Percentiles rank a stretch among this genome's conserved stretches.
phyloP scores from a whole-genome alignment of 768 basidiomycete species.

The Leucocoprinus leucothites region DNA sequence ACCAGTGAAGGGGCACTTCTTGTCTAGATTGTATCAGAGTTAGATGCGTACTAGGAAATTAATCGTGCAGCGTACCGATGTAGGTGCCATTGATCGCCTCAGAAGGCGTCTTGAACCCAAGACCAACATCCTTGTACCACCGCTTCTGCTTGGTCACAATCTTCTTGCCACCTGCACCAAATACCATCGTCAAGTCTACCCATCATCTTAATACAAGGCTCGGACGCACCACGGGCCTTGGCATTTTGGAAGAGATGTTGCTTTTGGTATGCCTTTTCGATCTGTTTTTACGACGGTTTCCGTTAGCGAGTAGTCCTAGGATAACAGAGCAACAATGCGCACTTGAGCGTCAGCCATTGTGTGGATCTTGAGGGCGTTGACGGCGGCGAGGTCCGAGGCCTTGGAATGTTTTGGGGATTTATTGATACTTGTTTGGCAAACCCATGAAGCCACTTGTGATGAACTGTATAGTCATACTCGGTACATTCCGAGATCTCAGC shows the following conservation, averaged over 20 bases:
- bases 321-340: constrained; percentile 16
- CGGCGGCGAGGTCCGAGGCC: constrained; percentile 25
- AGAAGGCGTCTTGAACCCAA: constrained; percentile 93
- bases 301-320: constrained; percentile 4
- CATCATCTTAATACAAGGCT: constrained; percentile 10
- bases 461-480: constrained; percentile 42
- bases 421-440: constrained; percentile 40
- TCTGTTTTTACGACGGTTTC: constrained; percentile 38
- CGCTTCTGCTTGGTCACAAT: constrained; percentile 91
- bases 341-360: constrained; percentile 64
- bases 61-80: constrained; percentile 62
- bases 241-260: constrained; percentile 98
- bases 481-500: constrained; percentile 24
- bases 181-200: constrained; percentile 16
- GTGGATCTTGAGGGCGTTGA: constrained; percentile 41
- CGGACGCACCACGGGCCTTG: constrained; percentile 82
- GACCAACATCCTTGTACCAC: constrained; percentile 99
- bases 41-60: background rate
- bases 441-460: constrained; percentile 32
- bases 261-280: constrained; percentile 98
- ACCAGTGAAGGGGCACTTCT: constrained; percentile 99
- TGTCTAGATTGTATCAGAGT: constrained; percentile 54
- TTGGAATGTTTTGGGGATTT: constrained; percentile 29
- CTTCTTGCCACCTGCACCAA: constrained; percentile 75
- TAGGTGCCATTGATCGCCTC: constrained; percentile 97